Evolutionary conservation across 257 asterid genomes (phyloP).

Genomic region (Leonotis leonurus): DNA sequence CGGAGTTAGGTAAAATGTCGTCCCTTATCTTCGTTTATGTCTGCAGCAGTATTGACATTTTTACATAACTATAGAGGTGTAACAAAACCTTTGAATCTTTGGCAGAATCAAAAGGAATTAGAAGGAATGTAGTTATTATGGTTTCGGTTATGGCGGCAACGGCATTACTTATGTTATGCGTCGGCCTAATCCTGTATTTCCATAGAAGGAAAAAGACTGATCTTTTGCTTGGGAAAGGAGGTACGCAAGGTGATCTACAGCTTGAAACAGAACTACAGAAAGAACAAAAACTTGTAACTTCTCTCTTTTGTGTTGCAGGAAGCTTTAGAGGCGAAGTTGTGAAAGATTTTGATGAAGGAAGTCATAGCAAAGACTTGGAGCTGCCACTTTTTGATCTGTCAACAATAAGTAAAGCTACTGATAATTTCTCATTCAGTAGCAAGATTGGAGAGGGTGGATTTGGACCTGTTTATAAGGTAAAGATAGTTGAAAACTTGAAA

Average conservation of each 20-base stretch:
- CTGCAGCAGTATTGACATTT: too few species aligned
- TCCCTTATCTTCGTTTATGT: neutral
- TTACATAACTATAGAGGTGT: neutral
- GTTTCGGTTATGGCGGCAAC: conserved; percentile 2
- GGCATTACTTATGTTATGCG: conserved; percentile 1
- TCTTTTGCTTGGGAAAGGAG: neutral
- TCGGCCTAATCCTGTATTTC: conserved; percentile 1
- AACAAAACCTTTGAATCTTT: neutral
- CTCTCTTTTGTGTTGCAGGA: neutral
- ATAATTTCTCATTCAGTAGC: conserved; percentile 8
- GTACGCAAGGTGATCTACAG: neutral
- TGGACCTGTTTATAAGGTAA: conserved; percentile 27
- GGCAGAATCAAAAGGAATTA: conserved; percentile 11
- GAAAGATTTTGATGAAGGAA: neutral
- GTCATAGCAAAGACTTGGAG: conserved; percentile 15
- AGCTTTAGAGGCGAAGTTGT: neutral
- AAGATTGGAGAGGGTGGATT: conserved; percentile 32
- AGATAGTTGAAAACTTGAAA: neutral
- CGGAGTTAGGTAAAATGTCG: conserved; percentile 8
- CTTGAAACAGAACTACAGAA: neutral
- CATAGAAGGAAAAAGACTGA: conserved; percentile 1
- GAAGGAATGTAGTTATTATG: conserved; percentile 1
- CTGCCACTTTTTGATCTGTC: conserved; percentile 18
- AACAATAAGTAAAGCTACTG: conserved; percentile 14
- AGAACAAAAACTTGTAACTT: neutral